A percentile compares a stretch with the other conserved stretches of the same genome.
phyloP scores from a whole-genome alignment of 257 asterid species.

The Penstemon newberryi region DNA sequence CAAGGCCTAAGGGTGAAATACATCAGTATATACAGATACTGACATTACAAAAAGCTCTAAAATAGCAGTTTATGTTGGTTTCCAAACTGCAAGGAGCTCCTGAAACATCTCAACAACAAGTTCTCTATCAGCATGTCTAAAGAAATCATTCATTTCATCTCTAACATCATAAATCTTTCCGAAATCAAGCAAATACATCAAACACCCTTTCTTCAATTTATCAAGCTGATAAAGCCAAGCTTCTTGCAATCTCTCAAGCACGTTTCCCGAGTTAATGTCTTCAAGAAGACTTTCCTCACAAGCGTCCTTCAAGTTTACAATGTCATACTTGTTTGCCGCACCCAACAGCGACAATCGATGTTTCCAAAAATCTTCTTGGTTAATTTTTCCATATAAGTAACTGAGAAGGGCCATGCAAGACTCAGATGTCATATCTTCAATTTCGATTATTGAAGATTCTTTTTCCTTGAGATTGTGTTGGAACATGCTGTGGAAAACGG shows the following conservation, averaged over 20 bases:
- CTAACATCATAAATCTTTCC: slow-evolving; percentile 87
- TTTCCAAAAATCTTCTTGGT: slow-evolving; percentile 88
- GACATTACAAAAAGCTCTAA: not conserved
- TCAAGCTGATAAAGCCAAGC: slow-evolving; percentile 90
- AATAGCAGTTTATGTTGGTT: slow-evolving; percentile 42
- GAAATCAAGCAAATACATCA: slow-evolving; percentile 81
- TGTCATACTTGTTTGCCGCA: slow-evolving; percentile 88
- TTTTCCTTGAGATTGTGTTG: slow-evolving; percentile 83
- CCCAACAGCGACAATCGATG: slow-evolving; percentile 77
- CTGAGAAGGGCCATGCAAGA: slow-evolving; percentile 76
- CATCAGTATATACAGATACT: not conserved
- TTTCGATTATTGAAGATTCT: slow-evolving; percentile 73
- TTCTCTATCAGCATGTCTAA: slow-evolving; percentile 74
- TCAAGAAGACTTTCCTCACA: slow-evolving; percentile 90
- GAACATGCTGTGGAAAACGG: slow-evolving; percentile 91
- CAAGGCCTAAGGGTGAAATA: too few species aligned
- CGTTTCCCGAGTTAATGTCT: slow-evolving; percentile 79
- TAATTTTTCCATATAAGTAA: slow-evolving; percentile 80
- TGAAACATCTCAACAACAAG: slow-evolving; percentile 84
- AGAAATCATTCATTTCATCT: slow-evolving; percentile 69
- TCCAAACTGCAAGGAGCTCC: slow-evolving; percentile 79
- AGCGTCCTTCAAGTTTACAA: slow-evolving; percentile 72
- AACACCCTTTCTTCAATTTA: slow-evolving; percentile 81
- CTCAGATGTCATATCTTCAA: slow-evolving; percentile 83
- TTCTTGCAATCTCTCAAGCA: slow-evolving; percentile 89